phyloP scores from a whole-genome alignment of 371 early-diverging fungal genomes.

The Syncephalastrum contaminatum region DNA sequence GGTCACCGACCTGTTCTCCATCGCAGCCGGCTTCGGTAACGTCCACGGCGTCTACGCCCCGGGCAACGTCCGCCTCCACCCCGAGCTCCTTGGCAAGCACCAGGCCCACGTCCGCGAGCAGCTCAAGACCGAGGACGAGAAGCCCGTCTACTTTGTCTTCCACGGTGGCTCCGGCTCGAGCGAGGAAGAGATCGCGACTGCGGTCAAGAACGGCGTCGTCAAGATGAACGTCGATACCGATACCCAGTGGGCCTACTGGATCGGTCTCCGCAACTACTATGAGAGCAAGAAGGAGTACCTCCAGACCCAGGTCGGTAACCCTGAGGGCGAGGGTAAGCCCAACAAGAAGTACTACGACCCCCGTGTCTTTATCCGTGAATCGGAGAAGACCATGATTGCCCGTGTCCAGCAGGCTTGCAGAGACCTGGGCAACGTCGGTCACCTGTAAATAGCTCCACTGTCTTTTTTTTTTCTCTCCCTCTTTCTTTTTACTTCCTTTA shows the following conservation, averaged over 20 bases:
- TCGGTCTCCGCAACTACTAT: conserved; percentile 72
- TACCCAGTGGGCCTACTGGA: conserved; percentile 84
- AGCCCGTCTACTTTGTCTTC: conserved; percentile 93
- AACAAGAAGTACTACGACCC: conserved; percentile 97
- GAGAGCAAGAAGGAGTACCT: conserved; percentile 76
- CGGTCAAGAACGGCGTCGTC: conserved; percentile 82
- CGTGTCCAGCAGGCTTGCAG: conserved; percentile 81
- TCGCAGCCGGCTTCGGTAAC: conserved; percentile 89
- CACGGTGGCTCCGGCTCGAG: conserved; percentile 93
- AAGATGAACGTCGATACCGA: conserved; percentile 94
- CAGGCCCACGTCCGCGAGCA: conserved; percentile 78
- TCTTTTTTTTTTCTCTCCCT: not conserved
- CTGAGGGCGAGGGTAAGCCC: conserved; percentile 88
- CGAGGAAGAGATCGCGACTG: conserved; percentile 80
- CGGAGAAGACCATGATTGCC: conserved; percentile 80
- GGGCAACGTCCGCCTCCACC: conserved; percentile 89
- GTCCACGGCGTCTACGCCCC: conserved; percentile 94
- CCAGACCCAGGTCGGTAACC: conserved; percentile 90
- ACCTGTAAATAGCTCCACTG: conserved; percentile 51
- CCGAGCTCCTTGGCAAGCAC: conserved; percentile 87
- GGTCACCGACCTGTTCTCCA: conserved; percentile 82
- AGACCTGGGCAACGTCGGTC: conserved; percentile 74
- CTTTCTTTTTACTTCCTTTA: not conserved
- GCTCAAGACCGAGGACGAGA: conserved; percentile 50
- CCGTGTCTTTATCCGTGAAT: conserved; percentile 85